Conservation (phyloP, 2,329 filamentous ascomycete species). For the Laburnicola sp. region DNA sequence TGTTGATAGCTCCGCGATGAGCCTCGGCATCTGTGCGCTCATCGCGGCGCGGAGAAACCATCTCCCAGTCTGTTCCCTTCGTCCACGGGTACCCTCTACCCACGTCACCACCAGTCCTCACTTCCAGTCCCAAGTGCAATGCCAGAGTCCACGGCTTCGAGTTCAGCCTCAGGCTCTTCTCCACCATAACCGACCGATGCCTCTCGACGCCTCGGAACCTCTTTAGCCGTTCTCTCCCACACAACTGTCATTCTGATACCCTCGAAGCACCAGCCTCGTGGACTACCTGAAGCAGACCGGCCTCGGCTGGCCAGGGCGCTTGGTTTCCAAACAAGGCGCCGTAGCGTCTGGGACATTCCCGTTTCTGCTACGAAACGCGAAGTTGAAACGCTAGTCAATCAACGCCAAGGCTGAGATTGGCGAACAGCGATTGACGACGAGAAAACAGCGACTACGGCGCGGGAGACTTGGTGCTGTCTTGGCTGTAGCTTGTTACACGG, state of each 20-base stretch:
- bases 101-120: too few relatives aligned
- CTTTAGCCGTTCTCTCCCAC: background rate
- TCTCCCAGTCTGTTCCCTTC: background rate
- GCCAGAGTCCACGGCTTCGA: too few relatives aligned
- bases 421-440: background rate
- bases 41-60: background rate
- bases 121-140: too few relatives aligned
- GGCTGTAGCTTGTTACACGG: constrained; percentile 7
- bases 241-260: background rate
- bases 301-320: background rate
- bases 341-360: background rate
- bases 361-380: constrained; percentile 7
- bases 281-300: background rate
- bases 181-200: too few relatives aligned
- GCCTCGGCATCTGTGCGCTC: constrained; percentile 1
- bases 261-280: background rate
- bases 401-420: constrained; percentile 11
- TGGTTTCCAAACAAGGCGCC: constrained; percentile 3
- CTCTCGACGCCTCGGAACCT: background rate
- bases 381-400: constrained; percentile 14
- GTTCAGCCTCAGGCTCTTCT: too few relatives aligned
- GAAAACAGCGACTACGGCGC: constrained; percentile 9
- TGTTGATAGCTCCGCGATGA: constrained; percentile 4
- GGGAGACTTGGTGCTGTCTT: constrained; percentile 6
- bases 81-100: too few relatives aligned